A percentile compares a stretch with the other conserved stretches of the same genome.
These are phyloP conservation scores for Westerdykella aurantiaca DNA, from an alignment of 2,329 filamentous ascomycete genomes.

Conservation along the genomic window DNA sequence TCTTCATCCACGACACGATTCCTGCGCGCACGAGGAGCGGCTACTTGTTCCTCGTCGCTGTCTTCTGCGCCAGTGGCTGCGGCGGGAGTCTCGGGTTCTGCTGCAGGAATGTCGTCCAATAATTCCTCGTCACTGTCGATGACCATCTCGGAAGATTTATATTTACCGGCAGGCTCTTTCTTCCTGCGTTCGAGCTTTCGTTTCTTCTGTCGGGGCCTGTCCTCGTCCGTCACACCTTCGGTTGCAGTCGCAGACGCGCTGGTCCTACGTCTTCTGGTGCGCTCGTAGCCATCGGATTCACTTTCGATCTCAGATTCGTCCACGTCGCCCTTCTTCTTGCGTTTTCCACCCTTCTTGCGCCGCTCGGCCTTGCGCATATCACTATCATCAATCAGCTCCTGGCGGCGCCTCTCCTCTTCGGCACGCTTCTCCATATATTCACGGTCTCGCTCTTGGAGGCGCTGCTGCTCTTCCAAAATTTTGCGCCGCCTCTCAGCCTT, in stretches of 20 bases:
- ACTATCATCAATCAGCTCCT: constrained; percentile 63
- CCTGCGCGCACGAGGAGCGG: constrained; percentile 24
- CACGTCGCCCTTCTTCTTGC: constrained; percentile 57
- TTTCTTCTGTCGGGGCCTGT: constrained; percentile 55
- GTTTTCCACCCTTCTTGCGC: constrained; percentile 39
- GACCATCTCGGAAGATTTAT: constrained; percentile 79
- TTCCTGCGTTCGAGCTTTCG: constrained; percentile 54
- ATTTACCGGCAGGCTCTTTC: constrained; percentile 52
- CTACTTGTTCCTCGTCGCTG: constrained; percentile 18
- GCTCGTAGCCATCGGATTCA: constrained; percentile 34
- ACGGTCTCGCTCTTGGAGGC: constrained; percentile 69
- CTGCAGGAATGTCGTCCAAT: constrained; percentile 18
- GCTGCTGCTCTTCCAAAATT: constrained; percentile 78
- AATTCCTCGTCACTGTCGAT: constrained; percentile 61
- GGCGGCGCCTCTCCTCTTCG: constrained; percentile 61
- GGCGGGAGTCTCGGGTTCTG: constrained; percentile 12
- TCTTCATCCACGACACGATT: constrained; percentile 30
- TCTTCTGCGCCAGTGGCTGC: background rate
- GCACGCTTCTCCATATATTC: constrained; percentile 64
- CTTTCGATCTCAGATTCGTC: constrained; percentile 43
- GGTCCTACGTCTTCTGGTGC: constrained; percentile 32
- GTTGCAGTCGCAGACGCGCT: constrained; percentile 29
- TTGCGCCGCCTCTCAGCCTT: constrained; percentile 71
- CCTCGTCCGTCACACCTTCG: constrained; percentile 50
- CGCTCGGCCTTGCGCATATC: constrained; percentile 64